A percentile compares a stretch with the other conserved stretches of the same genome.
Conservation (phyloP, 108 stramenopile species). For the Mediolabrus comicus region DNA sequence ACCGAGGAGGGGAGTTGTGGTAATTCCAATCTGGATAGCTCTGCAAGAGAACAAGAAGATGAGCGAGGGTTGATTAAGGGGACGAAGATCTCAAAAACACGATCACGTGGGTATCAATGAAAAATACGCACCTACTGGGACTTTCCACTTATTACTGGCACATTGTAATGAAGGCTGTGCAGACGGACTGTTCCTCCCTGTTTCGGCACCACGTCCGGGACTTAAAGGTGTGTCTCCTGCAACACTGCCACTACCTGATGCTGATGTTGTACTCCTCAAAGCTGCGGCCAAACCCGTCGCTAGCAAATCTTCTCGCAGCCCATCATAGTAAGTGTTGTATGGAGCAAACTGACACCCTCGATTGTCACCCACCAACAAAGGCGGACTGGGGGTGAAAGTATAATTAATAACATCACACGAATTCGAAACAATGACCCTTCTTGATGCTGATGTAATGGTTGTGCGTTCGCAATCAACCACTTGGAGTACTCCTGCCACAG, state of each 20-base stretch:
- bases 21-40: conserved; percentile 70
- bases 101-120: neutral
- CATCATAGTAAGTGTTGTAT: conserved; percentile 89
- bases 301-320: conserved; percentile 80
- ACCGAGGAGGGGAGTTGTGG: conserved; percentile 52
- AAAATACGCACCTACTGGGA: conserved; percentile 53
- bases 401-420: conserved; percentile 68
- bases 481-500: conserved; percentile 85
- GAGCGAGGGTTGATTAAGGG: neutral
- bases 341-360: conserved; percentile 87
- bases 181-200: conserved; percentile 31
- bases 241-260: conserved; percentile 4
- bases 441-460: conserved; percentile 69
- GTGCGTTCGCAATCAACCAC: conserved; percentile 87
- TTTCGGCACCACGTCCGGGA: conserved; percentile 27
- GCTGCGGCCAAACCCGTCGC: conserved; percentile 83
- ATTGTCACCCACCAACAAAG: conserved; percentile 87
- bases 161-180: conserved; percentile 74
- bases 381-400: conserved; percentile 82
- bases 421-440: conserved; percentile 77
- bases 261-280: conserved; percentile 18
- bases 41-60: conserved; percentile 5
- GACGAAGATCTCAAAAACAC: neutral
- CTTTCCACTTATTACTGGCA: conserved; percentile 92
- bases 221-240: conserved; percentile 29